These are phyloP conservation scores for Boechera divaricarpa DNA, from an alignment of 345 rosid genomes.

Conservation along the genomic window DNA sequence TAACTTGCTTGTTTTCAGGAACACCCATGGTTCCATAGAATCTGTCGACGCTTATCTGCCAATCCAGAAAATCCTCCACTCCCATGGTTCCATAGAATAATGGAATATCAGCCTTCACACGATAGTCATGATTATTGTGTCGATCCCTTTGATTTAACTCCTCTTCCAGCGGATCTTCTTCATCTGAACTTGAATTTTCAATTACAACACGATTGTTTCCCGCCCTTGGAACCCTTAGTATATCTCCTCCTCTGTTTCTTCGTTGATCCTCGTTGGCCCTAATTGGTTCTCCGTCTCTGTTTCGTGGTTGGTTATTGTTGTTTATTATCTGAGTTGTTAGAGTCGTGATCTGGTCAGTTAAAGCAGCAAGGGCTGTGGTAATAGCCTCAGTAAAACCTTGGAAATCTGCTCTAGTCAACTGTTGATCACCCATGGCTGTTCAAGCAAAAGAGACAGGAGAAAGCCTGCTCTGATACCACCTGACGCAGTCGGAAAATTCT, in stretches of 20 bases:
- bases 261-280: background rate
- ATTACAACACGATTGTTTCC: no score
- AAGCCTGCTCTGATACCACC: background rate
- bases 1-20: background rate
- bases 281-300: background rate
- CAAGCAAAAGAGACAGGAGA: background rate
- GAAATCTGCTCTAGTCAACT: background rate
- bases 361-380: background rate
- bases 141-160: no score
- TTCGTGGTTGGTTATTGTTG: background rate
- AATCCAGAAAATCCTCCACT: background rate
- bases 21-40: background rate
- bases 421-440: background rate
- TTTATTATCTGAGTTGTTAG: background rate
- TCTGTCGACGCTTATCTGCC: background rate
- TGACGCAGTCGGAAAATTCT: no score
- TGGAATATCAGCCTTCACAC: background rate
- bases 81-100: background rate
- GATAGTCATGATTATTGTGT: background rate
- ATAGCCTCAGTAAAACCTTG: background rate
- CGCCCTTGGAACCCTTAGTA: no score
- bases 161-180: no score
- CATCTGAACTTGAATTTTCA: no score
- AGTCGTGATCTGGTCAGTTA: background rate
- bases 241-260: background rate